Conservation (phyloP, 2,329 filamentous ascomycete genomes). For the Chaetothyriales sp. region DNA sequence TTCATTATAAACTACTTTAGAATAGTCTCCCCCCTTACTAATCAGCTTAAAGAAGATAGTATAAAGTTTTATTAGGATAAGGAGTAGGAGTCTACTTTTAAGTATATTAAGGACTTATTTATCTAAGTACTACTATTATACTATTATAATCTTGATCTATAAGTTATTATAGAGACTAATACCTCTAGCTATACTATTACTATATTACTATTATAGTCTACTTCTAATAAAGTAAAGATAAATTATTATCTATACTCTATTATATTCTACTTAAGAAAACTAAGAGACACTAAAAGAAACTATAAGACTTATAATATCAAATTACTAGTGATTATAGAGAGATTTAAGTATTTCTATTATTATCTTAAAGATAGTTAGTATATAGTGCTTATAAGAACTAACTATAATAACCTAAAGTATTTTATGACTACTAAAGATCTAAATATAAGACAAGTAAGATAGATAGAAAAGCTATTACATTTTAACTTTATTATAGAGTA, state of each 20-base stretch:
- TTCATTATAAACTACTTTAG: slow-evolving; percentile 21
- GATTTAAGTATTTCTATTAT: slow-evolving; percentile 18
- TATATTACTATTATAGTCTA: slow-evolving; percentile 10
- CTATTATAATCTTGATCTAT: slow-evolving; percentile 9
- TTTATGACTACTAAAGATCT: slow-evolving; percentile 20
- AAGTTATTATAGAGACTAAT: slow-evolving; percentile 16
- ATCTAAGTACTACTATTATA: slow-evolving; percentile 8
- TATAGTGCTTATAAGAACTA: slow-evolving; percentile 2
- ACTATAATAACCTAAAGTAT: slow-evolving; percentile 21
- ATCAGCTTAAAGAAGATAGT: slow-evolving; percentile 13
- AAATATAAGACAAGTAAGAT: slow-evolving; percentile 19
- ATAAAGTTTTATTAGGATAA: slow-evolving; percentile 4
- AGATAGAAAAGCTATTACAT: slow-evolving; percentile 14
- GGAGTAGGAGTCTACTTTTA: slow-evolving; percentile 12
- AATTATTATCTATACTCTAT: slow-evolving; percentile 2
- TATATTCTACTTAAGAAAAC: slow-evolving; percentile 3
- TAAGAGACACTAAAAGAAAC: slow-evolving; percentile 2
- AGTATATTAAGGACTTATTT: slow-evolving; percentile 15
- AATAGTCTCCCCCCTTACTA: slow-evolving; percentile 14
- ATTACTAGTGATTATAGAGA: slow-evolving; percentile 13
- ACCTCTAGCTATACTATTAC: slow-evolving; percentile 10
- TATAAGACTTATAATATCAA: slow-evolving; percentile 6
- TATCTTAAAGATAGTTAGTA: slow-evolving; percentile 14
- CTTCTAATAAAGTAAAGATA: slow-evolving; percentile 2
- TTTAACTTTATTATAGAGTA: slow-evolving; percentile 20